phyloP scores from a whole-genome alignment of 139 green algal genomes.

The Yamagishiella unicocca region DNA sequence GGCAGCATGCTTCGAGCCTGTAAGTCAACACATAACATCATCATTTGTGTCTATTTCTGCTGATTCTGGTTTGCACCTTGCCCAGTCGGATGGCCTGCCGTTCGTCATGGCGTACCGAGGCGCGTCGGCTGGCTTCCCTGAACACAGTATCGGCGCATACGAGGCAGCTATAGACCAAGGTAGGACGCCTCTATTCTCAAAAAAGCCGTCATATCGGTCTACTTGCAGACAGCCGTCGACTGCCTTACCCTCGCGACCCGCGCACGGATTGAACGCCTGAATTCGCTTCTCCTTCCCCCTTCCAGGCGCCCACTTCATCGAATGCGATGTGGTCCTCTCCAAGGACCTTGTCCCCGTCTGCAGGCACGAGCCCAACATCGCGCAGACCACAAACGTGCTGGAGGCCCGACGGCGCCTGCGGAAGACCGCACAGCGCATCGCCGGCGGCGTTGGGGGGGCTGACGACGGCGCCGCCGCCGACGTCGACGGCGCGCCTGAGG shows the following conservation, averaged over 20 bases:
- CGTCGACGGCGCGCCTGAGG: too few species aligned
- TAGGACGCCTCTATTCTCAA: too few species aligned
- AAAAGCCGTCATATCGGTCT: too few species aligned
- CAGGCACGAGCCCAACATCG: constrained; percentile 43
- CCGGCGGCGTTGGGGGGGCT: neutral
- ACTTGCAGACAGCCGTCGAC: too few species aligned
- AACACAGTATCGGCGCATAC: constrained; percentile 37
- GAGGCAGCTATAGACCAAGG: constrained; percentile 18
- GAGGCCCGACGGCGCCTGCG: neutral
- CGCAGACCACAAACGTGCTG: constrained; percentile 28
- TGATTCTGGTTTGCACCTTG: neutral
- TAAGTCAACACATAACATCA: neutral
- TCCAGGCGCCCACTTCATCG: constrained; percentile 17
- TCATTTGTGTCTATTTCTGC: neutral
- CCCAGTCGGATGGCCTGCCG: neutral
- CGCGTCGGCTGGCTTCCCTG: constrained; percentile 8
- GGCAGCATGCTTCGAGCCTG: neutral
- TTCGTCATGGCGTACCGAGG: constrained; percentile 41
- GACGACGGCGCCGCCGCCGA: too few species aligned
- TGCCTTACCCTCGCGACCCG: too few species aligned
- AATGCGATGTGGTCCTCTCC: constrained; percentile 38
- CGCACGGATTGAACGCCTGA: too few species aligned
- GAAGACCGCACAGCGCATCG: neutral
- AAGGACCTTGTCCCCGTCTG: constrained; percentile 31
- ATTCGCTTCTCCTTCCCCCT: neutral